Base-by-base conservation (phyloP, 164 flowering plant genomes). In the Tetrastigma voinierianum region DNA sequence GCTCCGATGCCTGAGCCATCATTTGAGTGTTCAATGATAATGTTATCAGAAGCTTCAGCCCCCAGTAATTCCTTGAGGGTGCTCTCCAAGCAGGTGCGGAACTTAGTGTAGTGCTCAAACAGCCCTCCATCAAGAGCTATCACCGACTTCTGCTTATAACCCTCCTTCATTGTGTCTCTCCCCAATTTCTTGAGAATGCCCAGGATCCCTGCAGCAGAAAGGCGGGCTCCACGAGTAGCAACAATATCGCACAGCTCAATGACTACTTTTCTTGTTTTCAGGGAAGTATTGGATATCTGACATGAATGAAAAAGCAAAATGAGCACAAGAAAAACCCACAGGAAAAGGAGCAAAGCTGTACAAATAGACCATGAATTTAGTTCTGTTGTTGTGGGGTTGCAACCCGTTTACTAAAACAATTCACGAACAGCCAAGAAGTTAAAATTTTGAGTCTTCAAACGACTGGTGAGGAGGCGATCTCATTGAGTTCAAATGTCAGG, bases 1-100 rank as follows among this genome's bases (percentile, higher is more conserved):
- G 98, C 98, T 51, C 98, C 98, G 57, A 89, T 77, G 32, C 98
- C 98, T 0, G 98, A 94, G 13, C 96, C 98, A 66, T 94, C 98
- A 24, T 90, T 90, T 4, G 90, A 78, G 13, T 69, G 97, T 74
- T 71, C 78, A n/a, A 95, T 64, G 24, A 65, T 65, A 21, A 92
- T 40, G 53, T 16, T 76, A 9, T 76, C 67, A 8, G 85, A 67
- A 8, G 66, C 84, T 46, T 78, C 91, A 5, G 84, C 83, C 20
- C 96, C 98, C 14, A 95, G 71, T 66, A 95, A 74, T 72, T 95
- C 98, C 64, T 64, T 75, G 14, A 95, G 78, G 1, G 93, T 85
- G 82, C 64, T 75, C 66, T 87, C 78, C 84, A 95, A 46, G 59
- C 83, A 74, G 14, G 51, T 59, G 46, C 96, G 79, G 81, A 89